phyloP scores from a whole-genome alignment of 176 grass and related monocot genomes.

The Puccinellia tenuiflora region DNA sequence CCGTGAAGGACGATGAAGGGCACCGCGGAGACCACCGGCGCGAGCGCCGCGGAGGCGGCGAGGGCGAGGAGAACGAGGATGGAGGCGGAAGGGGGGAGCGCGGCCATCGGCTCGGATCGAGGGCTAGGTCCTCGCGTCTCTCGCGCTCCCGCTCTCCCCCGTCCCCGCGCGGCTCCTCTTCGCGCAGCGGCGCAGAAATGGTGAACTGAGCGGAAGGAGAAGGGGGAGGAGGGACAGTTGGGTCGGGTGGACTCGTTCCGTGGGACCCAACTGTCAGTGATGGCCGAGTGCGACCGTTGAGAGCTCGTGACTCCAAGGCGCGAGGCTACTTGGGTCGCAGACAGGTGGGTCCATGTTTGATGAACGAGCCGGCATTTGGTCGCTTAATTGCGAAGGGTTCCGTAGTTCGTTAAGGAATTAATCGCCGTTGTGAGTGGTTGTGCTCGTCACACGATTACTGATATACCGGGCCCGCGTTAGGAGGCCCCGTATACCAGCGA shows the following conservation, averaged over 20 bases:
- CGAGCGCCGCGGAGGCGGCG: not conserved
- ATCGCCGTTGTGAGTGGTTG: not conserved
- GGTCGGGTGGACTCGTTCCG: not conserved
- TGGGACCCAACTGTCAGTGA: not conserved
- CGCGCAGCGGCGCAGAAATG: slow-evolving; percentile 10
- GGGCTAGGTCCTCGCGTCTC: not conserved
- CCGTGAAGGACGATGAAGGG: slow-evolving; percentile 79
- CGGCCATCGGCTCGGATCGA: not conserved
- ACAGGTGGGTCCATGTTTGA: not conserved
- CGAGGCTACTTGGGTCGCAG: not conserved
- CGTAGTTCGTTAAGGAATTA: not conserved
- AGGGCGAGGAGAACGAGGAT: not conserved
- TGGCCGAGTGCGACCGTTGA: not conserved
- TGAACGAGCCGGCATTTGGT: not conserved
- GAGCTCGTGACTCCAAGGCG: not conserved
- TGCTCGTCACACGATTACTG: not conserved
- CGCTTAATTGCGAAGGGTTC: not conserved
- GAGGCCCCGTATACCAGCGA: not conserved
- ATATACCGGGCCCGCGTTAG: not conserved
- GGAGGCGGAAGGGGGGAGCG: not conserved
- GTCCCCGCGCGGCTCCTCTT: not conserved
- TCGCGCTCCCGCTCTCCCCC: not conserved
- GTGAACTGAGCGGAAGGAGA: not conserved
- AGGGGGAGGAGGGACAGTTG: not conserved
- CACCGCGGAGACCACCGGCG: slow-evolving; percentile 26